Conservation (phyloP, 306 rosid genomes). For the Hippophae tibetana region DNA sequence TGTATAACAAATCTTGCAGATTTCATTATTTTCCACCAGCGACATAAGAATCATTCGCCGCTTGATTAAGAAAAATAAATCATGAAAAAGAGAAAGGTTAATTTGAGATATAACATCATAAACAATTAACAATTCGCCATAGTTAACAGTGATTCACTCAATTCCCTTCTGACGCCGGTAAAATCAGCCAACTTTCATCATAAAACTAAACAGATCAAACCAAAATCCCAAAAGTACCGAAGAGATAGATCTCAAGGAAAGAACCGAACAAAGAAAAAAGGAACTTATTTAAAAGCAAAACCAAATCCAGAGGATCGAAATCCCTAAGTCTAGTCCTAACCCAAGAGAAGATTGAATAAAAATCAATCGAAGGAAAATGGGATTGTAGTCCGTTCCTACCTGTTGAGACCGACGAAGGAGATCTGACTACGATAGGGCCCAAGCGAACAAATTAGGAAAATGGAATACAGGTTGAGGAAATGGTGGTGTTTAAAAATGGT, state of each 20-base stretch:
- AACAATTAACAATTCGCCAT: neutral
- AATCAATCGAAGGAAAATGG: neutral
- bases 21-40: no score
- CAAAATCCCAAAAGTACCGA: neutral
- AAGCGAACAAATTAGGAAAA: neutral
- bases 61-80: no score
- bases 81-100: no score
- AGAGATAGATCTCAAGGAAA: conserved; percentile 15
- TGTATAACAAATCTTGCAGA: no score
- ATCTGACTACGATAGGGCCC: neutral
- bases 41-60: no score
- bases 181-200: conserved; percentile 4
- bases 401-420: conserved; percentile 4
- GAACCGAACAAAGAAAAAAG: neutral
- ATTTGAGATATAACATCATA: no score
- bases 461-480: neutral
- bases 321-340: neutral
- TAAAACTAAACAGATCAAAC: conserved; percentile 8
- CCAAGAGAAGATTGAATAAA: neutral
- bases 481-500: conserved; percentile 18
- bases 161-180: neutral
- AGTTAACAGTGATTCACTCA: neutral
- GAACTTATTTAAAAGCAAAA: no score
- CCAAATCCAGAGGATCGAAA: neutral
- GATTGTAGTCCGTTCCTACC: conserved; percentile 4